A percentile compares a stretch with the other conserved stretches of the same genome.
Conservation (phyloP, 2,329 filamentous ascomycete genomes). For the Sporothrix curviconia region DNA sequence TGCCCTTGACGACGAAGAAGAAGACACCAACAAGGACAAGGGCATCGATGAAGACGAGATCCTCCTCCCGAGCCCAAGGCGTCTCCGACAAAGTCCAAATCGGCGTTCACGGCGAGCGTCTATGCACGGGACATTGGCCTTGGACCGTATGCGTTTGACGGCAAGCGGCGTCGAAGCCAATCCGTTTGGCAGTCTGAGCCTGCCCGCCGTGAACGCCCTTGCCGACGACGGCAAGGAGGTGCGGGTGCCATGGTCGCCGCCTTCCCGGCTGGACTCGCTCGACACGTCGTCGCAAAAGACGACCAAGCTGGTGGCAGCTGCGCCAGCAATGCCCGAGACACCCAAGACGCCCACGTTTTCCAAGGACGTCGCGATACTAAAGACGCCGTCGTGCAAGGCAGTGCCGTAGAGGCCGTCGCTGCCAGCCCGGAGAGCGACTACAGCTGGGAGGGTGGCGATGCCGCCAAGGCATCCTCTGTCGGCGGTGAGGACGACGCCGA, state of each 20-base stretch:
- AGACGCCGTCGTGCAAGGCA: not conserved
- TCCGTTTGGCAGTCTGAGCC: too few species aligned
- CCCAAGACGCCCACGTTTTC: not conserved
- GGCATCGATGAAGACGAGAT: not conserved
- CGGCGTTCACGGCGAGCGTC: constrained; percentile 19
- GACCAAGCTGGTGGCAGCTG: too few species aligned
- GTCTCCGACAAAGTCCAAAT: constrained; percentile 5
- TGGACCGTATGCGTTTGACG: constrained; percentile 18
- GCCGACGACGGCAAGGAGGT: not conserved
- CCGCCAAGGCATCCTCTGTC: too few species aligned
- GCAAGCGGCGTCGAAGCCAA: not conserved
- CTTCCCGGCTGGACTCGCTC: constrained; percentile 1
- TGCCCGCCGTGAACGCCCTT: not conserved
- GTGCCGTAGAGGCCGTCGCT: not conserved
- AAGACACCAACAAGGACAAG: not conserved
- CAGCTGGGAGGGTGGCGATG: constrained; percentile 8
- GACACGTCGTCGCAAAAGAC: not conserved
- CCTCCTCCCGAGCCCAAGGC: not conserved
- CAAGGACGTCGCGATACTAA: not conserved
- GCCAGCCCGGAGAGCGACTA: constrained; percentile 7
- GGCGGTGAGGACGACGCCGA: not conserved
- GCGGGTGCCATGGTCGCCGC: constrained; percentile 1
- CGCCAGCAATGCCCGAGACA: not conserved
- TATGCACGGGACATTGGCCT: constrained; percentile 20
- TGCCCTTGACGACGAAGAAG: not conserved